Percentiles rank a stretch among this genome's conserved stretches.
Evolutionary conservation across 805 yeast species (phyloP).

Genomic region (Debaryomyces maramus): DNA sequence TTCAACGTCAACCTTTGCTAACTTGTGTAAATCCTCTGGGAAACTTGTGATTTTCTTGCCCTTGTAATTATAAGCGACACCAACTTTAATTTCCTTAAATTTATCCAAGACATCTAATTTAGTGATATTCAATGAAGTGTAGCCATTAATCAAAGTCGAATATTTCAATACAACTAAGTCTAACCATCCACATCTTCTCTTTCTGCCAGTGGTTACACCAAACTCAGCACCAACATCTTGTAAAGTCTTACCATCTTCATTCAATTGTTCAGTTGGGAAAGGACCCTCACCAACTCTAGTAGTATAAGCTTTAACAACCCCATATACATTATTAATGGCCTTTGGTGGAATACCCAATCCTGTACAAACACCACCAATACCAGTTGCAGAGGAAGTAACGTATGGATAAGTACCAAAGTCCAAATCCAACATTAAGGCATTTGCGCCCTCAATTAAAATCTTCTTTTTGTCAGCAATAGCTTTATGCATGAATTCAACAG

Average conservation of each 20-base stretch:
- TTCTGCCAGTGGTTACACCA: constrained; percentile 98
- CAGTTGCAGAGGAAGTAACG: constrained; percentile 93
- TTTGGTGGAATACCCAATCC: constrained; percentile 97
- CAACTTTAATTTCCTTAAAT: constrained; percentile 85
- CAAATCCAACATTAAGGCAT: constrained; percentile 94
- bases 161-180: constrained; percentile 93
- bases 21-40: constrained; percentile 86
- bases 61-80: constrained; percentile 74
- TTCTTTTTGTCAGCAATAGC: constrained; percentile 79
- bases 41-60: constrained; percentile 76
- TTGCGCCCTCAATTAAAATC: constrained; percentile 95
- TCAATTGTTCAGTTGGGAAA: constrained; percentile 96
- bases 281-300: constrained; percentile 99
- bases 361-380: constrained; percentile 96
- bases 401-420: constrained; percentile 98
- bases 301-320: constrained; percentile 98
- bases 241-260: constrained; percentile 79
- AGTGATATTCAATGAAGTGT: constrained; percentile 91
- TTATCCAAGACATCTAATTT: constrained; percentile 93
- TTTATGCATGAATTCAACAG: constrained; percentile 77
- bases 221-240: constrained; percentile 92
- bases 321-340: constrained; percentile 75
- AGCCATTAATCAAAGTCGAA: constrained; percentile 90
- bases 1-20: constrained; percentile 89
- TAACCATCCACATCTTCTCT: constrained; percentile 99